These are phyloP conservation scores for Mollisiaceae sp. DNA, from an alignment of 2,329 filamentous ascomycete genomes.

Conservation along the genomic window DNA sequence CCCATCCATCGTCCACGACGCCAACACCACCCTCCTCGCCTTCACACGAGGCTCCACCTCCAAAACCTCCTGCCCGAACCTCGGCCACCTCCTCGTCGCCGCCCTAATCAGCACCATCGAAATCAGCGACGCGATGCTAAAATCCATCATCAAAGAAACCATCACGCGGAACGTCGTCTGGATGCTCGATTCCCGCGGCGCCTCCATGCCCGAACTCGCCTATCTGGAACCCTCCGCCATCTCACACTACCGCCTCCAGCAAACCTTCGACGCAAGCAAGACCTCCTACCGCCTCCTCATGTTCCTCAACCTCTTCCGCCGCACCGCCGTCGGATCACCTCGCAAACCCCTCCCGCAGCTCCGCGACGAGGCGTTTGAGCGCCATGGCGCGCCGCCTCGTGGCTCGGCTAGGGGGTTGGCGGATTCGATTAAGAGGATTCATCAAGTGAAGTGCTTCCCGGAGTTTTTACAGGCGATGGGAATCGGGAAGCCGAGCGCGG, in stretches of 20 bases:
- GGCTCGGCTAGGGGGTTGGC: constrained; percentile 49
- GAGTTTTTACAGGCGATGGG: constrained; percentile 52
- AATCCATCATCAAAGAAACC: constrained; percentile 53
- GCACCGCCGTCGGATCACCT: constrained; percentile 47
- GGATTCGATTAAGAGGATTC: constrained; percentile 50
- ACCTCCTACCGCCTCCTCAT: constrained; percentile 58
- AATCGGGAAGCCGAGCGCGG: constrained; percentile 38
- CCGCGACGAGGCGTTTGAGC: constrained; percentile 52
- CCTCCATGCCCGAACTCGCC: constrained; percentile 49
- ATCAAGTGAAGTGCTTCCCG: constrained; percentile 49
- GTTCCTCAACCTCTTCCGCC: constrained; percentile 57
- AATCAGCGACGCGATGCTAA: constrained; percentile 47
- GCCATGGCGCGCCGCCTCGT: constrained; percentile 51
- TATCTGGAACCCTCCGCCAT: constrained; percentile 50
- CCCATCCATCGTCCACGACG: constrained; percentile 43
- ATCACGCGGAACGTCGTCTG: constrained; percentile 57
- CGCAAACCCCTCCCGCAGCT: constrained; percentile 46
- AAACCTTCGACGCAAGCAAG: constrained; percentile 52
- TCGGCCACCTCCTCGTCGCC: constrained; percentile 54
- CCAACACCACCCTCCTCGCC: constrained; percentile 47
- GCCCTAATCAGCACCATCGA: constrained; percentile 51
- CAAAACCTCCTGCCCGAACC: constrained; percentile 52
- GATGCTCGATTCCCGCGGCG: constrained; percentile 48
- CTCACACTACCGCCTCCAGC: constrained; percentile 52
- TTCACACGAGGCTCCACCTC: constrained; percentile 48